Base-by-base conservation (phyloP, 1,139 yeast species). In the Yamadazyma dushanensis region DNA sequence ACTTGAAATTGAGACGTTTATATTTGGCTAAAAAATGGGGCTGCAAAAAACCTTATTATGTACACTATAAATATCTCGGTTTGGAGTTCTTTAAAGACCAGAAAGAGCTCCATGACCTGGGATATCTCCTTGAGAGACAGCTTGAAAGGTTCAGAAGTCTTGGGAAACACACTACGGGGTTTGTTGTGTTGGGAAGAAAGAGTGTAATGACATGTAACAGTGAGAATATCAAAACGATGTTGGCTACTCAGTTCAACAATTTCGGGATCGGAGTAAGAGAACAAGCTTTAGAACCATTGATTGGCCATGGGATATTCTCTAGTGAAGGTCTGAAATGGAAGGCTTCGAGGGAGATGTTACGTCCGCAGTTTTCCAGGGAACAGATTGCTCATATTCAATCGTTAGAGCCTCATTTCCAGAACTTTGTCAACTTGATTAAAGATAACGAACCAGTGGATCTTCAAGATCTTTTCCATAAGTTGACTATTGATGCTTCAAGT, bases 261-360 rank as follows among this genome's bases (percentile, higher is more conserved):
- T 76, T 68, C 50, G 61, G 68, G 11, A 64, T 77, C 33, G 83
- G 82, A 1, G 48, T 53, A 19, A 67, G 83, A 44, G 65, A 68
- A 44, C 51, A 50, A 7, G 66, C 61, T 20, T 63, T 76, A 46
- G 39, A 43, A 28, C 71, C 77, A 9, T 53, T 75, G 29, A 57
- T 77, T 36, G 83, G 83, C 2, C 71, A 74, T 43, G 83, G 83
- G 11, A 75, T 78, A 37, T 78, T 78, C 59, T 76, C 82, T 2
- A 62, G 74, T 31, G 78, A 74, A 38, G 79, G 78, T 11, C 69
- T 61, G 16, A 77, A 75, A 7, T 78, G 83, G 83, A 72, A 74
- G 46, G 73, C 70, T 45, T 70, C 80, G 13, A 59, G 83, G 34
- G 70, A 74, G 14, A 59, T 77, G 72, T 64, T 78, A 49, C 61